Evolutionary conservation across 2,329 filamentous ascomycete species (phyloP).

Genomic region (Diaporthe capsici): DNA sequence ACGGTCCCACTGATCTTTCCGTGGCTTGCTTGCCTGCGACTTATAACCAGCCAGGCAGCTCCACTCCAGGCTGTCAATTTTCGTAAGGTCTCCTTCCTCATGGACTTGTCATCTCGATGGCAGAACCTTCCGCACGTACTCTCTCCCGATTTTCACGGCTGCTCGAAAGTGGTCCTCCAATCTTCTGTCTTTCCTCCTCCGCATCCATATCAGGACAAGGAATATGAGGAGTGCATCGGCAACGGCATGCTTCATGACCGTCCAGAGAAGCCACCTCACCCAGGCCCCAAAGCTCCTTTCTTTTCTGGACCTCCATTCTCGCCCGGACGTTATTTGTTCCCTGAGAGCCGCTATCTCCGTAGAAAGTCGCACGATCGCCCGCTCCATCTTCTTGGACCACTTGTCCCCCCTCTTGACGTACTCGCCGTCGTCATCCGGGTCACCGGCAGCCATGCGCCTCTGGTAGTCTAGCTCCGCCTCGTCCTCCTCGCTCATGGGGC

Average conservation of each 20-base stretch:
- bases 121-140: slow-evolving; percentile 71
- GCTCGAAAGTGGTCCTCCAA: slow-evolving; percentile 82
- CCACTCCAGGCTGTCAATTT: not conserved
- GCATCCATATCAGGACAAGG: slow-evolving; percentile 79
- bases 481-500: slow-evolving; percentile 88
- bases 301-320: slow-evolving; percentile 78
- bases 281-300: slow-evolving; percentile 77
- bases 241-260: slow-evolving; percentile 78
- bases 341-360: slow-evolving; percentile 92
- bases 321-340: slow-evolving; percentile 87
- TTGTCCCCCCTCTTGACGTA: slow-evolving; percentile 63
- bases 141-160: slow-evolving; percentile 68
- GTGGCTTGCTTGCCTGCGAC: not conserved
- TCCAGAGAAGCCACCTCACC: slow-evolving; percentile 79
- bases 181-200: slow-evolving; percentile 77
- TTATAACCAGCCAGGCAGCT: not conserved
- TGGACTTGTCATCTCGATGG: slow-evolving; percentile 65
- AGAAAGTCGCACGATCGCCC: slow-evolving; percentile 88
- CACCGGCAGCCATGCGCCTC: slow-evolving; percentile 56
- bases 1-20: not conserved
- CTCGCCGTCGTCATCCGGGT: slow-evolving; percentile 55
- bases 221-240: slow-evolving; percentile 78
- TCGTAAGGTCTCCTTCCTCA: not conserved
- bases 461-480: slow-evolving; percentile 72
- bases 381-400: slow-evolving; percentile 88